A percentile compares a stretch with the other conserved stretches of the same genome.
phyloP scores from a whole-genome alignment of 129 eudicot genomes.

The Calendula officinalis region DNA sequence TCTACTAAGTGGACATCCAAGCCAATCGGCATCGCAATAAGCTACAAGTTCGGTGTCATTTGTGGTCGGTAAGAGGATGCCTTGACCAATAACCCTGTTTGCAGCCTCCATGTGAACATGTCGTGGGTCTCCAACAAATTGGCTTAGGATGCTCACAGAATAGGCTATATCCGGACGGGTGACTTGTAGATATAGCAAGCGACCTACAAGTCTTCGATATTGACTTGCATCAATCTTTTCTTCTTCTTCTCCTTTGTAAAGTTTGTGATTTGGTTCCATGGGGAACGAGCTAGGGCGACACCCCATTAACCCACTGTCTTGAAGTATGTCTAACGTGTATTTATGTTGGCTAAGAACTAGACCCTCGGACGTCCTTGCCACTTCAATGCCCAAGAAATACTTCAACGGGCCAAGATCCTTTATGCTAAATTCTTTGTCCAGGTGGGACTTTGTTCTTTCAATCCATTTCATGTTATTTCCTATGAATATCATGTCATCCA shows the following conservation, averaged over 20 bases:
- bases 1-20: background rate
- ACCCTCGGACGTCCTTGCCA: too few relatives aligned
- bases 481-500: too few relatives aligned
- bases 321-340: too few relatives aligned
- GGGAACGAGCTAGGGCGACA: too few relatives aligned
- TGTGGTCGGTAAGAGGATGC: background rate
- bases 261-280: background rate
- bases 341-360: too few relatives aligned
- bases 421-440: background rate
- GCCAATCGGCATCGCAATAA: slow-evolving; percentile 1
- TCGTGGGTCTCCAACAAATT: slow-evolving; percentile 5
- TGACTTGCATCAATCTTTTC: background rate
- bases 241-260: background rate
- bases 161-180: too few relatives aligned
- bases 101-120: background rate
- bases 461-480: background rate
- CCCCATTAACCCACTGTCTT: background rate
- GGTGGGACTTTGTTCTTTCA: background rate
- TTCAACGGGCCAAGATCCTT: background rate
- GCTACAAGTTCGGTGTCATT: background rate
- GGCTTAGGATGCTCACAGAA: too few relatives aligned
- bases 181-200: background rate
- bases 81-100: background rate
- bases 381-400: too few relatives aligned
- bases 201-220: background rate